Percentiles rank a stretch among this genome's conserved stretches.
These are phyloP conservation scores for Athelia psychrophila DNA, from an alignment of 1,284 basidiomycete genomes.

Conservation along the genomic window DNA sequence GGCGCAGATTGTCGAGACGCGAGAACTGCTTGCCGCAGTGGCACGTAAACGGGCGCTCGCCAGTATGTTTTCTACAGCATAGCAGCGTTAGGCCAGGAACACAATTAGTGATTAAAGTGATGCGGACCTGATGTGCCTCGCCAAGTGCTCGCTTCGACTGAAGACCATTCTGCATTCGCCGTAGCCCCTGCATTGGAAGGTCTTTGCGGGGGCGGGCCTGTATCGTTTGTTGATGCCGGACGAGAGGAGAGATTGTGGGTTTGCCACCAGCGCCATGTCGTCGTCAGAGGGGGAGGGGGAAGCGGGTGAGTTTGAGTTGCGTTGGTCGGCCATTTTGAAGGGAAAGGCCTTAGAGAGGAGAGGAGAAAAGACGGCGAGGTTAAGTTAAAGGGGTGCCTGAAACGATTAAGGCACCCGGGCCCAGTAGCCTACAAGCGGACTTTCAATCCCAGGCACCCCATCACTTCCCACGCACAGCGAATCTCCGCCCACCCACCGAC, in stretches of 20 bases:
- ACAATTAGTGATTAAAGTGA: constrained; percentile 13
- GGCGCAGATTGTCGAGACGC: constrained; percentile 93
- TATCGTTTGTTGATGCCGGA: constrained; percentile 53
- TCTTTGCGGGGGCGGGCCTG: constrained; percentile 79
- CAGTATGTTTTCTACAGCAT: constrained; percentile 85
- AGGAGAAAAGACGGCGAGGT: no score
- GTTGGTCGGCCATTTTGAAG: no score
- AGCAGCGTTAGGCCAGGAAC: constrained; percentile 8
- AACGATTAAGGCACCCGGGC: no score
- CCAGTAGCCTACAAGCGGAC: no score
- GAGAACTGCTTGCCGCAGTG: constrained; percentile 96
- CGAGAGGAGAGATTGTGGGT: constrained; percentile 7
- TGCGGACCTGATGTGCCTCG: constrained; percentile 87
- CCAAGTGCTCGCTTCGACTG: constrained; percentile 91
- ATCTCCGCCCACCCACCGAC: no score
- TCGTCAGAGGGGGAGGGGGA: not conserved
- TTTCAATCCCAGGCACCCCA: no score
- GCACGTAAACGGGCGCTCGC: constrained; percentile 93
- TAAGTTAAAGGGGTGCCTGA: no score
- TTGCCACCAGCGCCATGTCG: constrained; percentile 6
- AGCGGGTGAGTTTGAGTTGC: constrained; percentile 17
- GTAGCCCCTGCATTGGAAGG: constrained; percentile 93
- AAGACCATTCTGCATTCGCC: constrained; percentile 97
- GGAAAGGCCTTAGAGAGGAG: no score
- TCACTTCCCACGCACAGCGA: no score